A percentile compares a stretch with the other conserved stretches of the same genome.
Evolutionary conservation across 1,284 basidiomycete species (phyloP).

Genomic region (Marasmius fiardii): DNA sequence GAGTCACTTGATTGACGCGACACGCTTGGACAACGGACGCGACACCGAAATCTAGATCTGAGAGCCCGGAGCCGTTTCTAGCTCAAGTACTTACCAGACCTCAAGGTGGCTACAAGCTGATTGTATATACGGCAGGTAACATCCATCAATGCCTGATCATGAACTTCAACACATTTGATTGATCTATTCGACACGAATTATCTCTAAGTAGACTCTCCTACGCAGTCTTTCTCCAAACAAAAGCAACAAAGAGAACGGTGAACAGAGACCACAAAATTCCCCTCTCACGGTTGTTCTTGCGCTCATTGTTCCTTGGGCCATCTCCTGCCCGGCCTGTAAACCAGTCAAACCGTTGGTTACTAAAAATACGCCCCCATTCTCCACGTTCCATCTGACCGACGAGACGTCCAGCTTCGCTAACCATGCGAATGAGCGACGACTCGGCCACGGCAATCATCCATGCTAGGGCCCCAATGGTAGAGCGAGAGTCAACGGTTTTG

Average conservation of each 20-base stretch:
- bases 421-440: slow-evolving; percentile 46
- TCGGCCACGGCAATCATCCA: slow-evolving; percentile 45
- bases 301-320: slow-evolving; percentile 41
- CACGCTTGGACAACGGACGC: too few relatives aligned
- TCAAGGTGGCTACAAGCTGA: too few relatives aligned
- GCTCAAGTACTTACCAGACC: too few relatives aligned
- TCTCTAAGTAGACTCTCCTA: too few relatives aligned
- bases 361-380: slow-evolving; percentile 35
- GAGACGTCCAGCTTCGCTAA: slow-evolving; percentile 46
- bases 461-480: slow-evolving; percentile 28
- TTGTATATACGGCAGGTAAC: too few relatives aligned
- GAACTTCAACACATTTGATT: too few relatives aligned
- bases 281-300: slow-evolving; percentile 26
- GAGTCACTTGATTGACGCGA: too few relatives aligned
- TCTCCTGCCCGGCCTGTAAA: slow-evolving; percentile 40
- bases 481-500: slow-evolving; percentile 27
- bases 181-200: too few relatives aligned
- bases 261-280: neutral
- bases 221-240: neutral
- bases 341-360: slow-evolving; percentile 47
- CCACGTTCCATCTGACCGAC: slow-evolving; percentile 42
- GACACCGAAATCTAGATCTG: too few relatives aligned
- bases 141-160: too few relatives aligned
- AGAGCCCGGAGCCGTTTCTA: too few relatives aligned
- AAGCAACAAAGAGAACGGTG: neutral